A percentile compares a stretch with the other conserved stretches of the same genome.
Conservation (phyloP, 768 basidiomycete genomes). For the Amanita thiersii region DNA sequence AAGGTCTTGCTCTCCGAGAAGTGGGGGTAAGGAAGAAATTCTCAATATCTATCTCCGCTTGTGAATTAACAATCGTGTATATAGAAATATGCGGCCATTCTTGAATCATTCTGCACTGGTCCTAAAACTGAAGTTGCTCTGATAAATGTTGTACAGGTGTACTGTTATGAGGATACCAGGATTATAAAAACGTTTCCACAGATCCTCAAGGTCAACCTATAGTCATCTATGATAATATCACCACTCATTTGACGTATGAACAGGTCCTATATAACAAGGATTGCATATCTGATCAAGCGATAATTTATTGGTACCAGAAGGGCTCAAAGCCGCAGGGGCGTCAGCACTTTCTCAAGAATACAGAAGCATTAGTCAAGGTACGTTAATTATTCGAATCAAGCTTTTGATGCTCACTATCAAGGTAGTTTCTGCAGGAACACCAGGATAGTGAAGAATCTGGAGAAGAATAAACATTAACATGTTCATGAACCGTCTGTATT, state of each 20-base stretch:
- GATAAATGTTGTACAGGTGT: conserved; percentile 91
- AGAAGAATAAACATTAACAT: conserved; percentile 48
- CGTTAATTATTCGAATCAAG: conserved; percentile 10
- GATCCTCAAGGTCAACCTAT: conserved; percentile 69
- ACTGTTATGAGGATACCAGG: conserved; percentile 95
- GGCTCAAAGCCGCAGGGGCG: conserved; percentile 93
- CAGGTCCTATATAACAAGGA: conserved; percentile 95
- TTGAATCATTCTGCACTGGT: conserved; percentile 85
- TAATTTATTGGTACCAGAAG: conserved; percentile 98
- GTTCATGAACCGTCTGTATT: too few species aligned
- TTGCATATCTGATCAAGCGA: conserved; percentile 91
- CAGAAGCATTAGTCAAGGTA: conserved; percentile 86
- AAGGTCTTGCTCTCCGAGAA: conserved; percentile 81
- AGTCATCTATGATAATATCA: neutral
- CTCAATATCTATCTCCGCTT: neutral
- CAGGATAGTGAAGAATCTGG: conserved; percentile 77
- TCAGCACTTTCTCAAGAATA: conserved; percentile 89
- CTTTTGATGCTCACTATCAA: neutral
- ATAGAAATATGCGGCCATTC: conserved; percentile 78
- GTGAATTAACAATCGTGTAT: conserved; percentile 1
- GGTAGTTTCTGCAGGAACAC: conserved; percentile 87
- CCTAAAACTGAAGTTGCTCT: conserved; percentile 90
- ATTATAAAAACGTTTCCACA: conserved; percentile 93
- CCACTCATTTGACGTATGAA: conserved; percentile 3
- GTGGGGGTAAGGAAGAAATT: conserved; percentile 53